Evolutionary conservation across 1,284 basidiomycete species (phyloP), one percentile per base, ranked within the genome.

Genomic region (Cutaneotrichosporon sp.): DNA sequence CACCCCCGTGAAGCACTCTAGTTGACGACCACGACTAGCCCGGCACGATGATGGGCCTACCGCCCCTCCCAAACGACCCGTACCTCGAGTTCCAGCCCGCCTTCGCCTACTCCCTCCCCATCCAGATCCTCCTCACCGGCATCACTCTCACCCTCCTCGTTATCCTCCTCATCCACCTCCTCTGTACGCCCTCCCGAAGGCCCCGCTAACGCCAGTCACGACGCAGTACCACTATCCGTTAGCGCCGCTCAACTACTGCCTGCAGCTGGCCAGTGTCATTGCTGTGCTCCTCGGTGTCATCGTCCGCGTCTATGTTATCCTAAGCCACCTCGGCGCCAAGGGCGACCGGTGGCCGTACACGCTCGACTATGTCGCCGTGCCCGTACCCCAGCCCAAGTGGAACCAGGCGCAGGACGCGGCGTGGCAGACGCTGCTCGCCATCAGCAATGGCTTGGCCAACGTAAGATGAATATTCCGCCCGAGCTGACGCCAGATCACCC

Each of bases 151-250:
- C 95, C 1, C 87, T 99, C 61, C 86, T 91, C 50, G 82, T 85
- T 51, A 89, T 97, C n/a, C 87, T 99, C 31, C 83, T 95, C 71
- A 87, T 95, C 64, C 94, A 98, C 70, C 87, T 99, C 64, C 78
- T 94, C 63, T 98, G 76, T 77, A 60, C 60, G 75, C 69, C 3
- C 20, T 3, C 11, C 9, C 9, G 31, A 6, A 20, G 49, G 18
- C 16, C 22, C 16, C 13, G 56, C 62, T 62, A n/a, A 60, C 52
- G 11, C 14, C 64, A 77, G 77, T 99, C 81, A 98, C 97, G 20
- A 89, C 90, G 0, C 92, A 95, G 75, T 98, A 97, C 72, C 95
- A 99, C 79, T 92, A 91, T 84, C 92, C 93, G 0, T 88, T 99
- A 45, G 92, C 93, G 1, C 89, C 88, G 13, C 85, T 90, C 72